Conservation (phyloP, 2,329 filamentous ascomycete genomes). For the Dactylellina drechsleri region DNA sequence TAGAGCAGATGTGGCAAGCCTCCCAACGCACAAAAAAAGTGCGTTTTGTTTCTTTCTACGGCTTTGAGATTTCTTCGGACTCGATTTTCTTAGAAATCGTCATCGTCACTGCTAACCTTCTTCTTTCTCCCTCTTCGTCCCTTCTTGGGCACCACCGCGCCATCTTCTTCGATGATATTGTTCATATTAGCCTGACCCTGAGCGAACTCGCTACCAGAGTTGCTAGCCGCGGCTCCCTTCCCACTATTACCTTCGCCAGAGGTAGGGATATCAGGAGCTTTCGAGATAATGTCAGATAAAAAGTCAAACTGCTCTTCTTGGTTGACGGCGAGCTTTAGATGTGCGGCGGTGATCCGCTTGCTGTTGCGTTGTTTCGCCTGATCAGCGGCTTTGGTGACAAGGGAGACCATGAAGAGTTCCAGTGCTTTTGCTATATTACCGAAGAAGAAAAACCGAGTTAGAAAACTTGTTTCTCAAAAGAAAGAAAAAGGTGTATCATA, state of each 20-base stretch:
- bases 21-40: background rate
- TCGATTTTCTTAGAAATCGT: constrained; percentile 31
- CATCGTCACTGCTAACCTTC: constrained; percentile 49
- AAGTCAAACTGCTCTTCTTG: constrained; percentile 95
- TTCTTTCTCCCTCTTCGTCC: constrained; percentile 48
- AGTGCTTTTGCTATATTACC: constrained; percentile 79
- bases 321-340: constrained; percentile 90
- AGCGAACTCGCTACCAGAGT: constrained; percentile 18
- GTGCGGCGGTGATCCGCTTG: constrained; percentile 87
- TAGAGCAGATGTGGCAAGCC: background rate
- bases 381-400: constrained; percentile 87
- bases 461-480: background rate
- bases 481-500: constrained; percentile 3
- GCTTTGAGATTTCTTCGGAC: no score
- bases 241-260: constrained; percentile 27
- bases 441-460: background rate
- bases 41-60: background rate
- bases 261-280: constrained; percentile 72
- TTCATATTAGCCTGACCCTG: constrained; percentile 36
- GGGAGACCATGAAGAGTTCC: constrained; percentile 95
- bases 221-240: constrained; percentile 18
- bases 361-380: constrained; percentile 84
- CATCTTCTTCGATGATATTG: constrained; percentile 54
- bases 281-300: constrained; percentile 85
- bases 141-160: constrained; percentile 43